Evolutionary conservation across 352 stramenopile species (phyloP).

Genomic region (Phytopythium kandeliae): DNA sequence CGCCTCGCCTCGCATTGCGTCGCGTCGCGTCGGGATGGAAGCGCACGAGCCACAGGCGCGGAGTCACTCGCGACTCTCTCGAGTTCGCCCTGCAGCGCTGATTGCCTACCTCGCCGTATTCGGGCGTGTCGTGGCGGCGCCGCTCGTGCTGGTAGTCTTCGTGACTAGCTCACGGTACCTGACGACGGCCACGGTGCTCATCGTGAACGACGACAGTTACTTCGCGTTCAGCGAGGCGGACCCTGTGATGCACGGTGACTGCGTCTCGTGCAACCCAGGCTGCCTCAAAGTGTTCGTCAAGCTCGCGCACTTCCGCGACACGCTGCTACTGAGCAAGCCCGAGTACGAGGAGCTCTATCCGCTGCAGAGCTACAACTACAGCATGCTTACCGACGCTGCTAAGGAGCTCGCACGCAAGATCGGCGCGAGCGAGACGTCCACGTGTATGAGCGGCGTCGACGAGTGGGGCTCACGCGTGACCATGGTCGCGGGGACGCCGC

Average conservation of each 20-base stretch:
- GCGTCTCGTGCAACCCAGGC: constrained; percentile 9
- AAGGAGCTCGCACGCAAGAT: constrained; percentile 11
- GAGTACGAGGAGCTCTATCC: constrained; percentile 19
- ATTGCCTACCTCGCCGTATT: constrained; percentile 10
- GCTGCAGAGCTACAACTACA: constrained; percentile 16
- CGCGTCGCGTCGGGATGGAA: no score
- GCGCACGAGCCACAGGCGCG: neutral
- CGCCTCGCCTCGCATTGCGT: no score
- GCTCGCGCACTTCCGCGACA: constrained; percentile 10
- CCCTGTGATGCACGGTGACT: constrained; percentile 18
- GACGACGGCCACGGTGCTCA: constrained; percentile 18
- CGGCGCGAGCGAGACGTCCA: constrained; percentile 12
- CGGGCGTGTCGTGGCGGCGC: constrained; percentile 16
- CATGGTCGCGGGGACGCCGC: constrained; percentile 12
- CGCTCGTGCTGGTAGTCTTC: constrained; percentile 12
- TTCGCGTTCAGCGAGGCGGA: constrained; percentile 25
- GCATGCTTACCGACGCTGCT: constrained; percentile 7
- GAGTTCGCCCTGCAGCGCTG: neutral
- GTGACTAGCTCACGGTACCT: constrained; percentile 17
- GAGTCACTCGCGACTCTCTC: neutral
- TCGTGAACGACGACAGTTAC: constrained; percentile 25
- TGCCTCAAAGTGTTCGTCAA: constrained; percentile 15
- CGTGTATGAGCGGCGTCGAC: constrained; percentile 18
- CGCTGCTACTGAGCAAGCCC: constrained; percentile 19
- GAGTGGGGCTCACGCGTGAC: constrained; percentile 20